Evolutionary conservation across 2,329 filamentous ascomycete genomes (phyloP).

Genomic region (Nectriaceae sp.): DNA sequence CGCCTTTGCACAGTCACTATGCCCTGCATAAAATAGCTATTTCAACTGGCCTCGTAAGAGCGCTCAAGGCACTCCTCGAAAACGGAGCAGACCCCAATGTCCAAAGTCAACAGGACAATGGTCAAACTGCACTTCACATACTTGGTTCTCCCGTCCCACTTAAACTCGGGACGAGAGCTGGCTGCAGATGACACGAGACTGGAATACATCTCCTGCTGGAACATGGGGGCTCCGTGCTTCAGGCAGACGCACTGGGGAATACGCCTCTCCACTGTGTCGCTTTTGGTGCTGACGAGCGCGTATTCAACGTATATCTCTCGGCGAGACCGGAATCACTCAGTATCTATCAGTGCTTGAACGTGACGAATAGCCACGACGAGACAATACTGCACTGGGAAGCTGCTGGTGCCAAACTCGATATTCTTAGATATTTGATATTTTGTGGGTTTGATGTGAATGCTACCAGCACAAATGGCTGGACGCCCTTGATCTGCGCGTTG

Average conservation of each 20-base stretch:
- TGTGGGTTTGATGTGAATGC: conserved; percentile 20
- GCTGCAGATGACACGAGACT: background rate
- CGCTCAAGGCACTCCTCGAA: conserved; percentile 18
- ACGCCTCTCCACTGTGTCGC: conserved; percentile 16
- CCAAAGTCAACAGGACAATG: background rate
- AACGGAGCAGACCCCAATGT: conserved; percentile 16
- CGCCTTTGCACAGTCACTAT: background rate
- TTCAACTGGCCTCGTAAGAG: conserved; percentile 8
- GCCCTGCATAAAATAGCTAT: conserved; percentile 7
- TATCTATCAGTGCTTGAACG: background rate
- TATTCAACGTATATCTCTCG: conserved; percentile 17
- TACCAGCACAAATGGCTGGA: conserved; percentile 25
- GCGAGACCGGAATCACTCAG: background rate
- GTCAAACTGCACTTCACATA: background rate
- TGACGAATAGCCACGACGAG: conserved; percentile 19
- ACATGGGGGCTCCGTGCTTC: background rate
- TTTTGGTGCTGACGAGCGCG: conserved; percentile 2
- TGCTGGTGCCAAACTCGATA: conserved; percentile 19
- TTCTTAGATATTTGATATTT: conserved; percentile 11
- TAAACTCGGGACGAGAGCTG: background rate
- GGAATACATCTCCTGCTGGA: background rate
- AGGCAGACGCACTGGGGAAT: conserved; percentile 15
- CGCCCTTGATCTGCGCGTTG: conserved; percentile 29
- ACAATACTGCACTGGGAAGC: conserved; percentile 29
- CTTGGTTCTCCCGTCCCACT: background rate